Base-by-base conservation (phyloP, 23 red algal species). In the Cyanidium caldarium region DNA sequence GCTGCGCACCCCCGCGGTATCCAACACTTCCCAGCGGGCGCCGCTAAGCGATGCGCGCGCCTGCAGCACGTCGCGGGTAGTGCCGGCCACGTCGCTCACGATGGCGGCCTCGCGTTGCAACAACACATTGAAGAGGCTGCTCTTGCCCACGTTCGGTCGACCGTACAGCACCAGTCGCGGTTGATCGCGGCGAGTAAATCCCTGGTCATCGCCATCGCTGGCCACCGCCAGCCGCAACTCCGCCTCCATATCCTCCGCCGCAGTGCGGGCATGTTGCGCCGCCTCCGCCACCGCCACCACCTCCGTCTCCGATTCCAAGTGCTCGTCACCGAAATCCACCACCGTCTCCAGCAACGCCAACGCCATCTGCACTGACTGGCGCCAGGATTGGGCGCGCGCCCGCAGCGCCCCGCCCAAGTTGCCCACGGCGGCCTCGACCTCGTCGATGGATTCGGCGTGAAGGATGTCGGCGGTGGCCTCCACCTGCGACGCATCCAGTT, bases 401-500 rank as follows among this genome's bases (percentile, higher is more conserved):
- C 51, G 51, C 7, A 61, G 51, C 51, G 51, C 51, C 7, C 51
- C 51, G 7, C 31, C 3, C 51, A 61, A 61, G 23, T 61, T 61
- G 5, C 5, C 21, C 51, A 61, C 51, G 7, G 51, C 51, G n/a
- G 31, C 7, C 7, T 16, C 51, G 21, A 61, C n/a, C 13, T 28
- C 51, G 31, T 61, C 23, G 13, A 61, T 10, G 5, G 51, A 61
- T 10, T 61, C 51, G 3, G 51, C 51, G 7, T 61, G 51, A 28
- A 61, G 19, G 51, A 61, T 12, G 31, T 61, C 10, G 31, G 51
- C 51, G 5, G 31, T 16, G n/a, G 51, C 51, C 23, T 61, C 51
- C 51, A 61, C 51, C 51, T 61, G 51, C 19, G 51, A 61, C 41
- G 78, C 67, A 45, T 84, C 92, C 84, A 98, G 68, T 23, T 75